These are phyloP conservation scores for Raddia guianensis DNA, from an alignment of 176 grass and related monocot species.

Conservation along the genomic window DNA sequence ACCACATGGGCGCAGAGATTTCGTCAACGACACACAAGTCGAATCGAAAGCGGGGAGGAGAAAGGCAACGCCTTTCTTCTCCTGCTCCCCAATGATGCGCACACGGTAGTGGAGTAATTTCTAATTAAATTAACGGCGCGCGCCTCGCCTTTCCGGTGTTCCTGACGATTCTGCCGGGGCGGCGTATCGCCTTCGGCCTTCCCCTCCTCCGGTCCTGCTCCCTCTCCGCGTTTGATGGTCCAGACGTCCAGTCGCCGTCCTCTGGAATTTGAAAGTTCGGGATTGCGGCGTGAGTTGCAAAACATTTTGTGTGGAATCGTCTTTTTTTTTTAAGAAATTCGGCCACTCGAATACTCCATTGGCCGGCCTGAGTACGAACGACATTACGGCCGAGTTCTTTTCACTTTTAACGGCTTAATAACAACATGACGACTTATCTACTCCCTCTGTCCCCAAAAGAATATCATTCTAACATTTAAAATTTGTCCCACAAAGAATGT, in stretches of 20 bases:
- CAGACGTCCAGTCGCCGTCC: constrained; percentile 24
- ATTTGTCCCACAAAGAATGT: no score
- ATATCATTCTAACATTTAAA: no score
- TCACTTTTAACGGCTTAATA: no score
- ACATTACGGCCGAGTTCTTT: no score
- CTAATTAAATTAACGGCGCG: background rate
- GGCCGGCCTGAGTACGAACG: no score
- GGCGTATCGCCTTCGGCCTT: no score
- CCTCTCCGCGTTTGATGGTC: background rate
- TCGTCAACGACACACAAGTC: constrained; percentile 34
- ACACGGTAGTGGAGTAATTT: no score
- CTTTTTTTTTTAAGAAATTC: no score
- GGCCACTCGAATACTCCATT: no score
- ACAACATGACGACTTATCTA: no score
- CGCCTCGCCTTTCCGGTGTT: background rate
- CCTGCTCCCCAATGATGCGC: background rate
- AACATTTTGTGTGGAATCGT: background rate
- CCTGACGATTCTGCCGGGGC: no score
- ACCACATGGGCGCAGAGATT: constrained; percentile 37
- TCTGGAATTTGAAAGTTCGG: constrained; percentile 25
- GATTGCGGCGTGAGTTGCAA: background rate
- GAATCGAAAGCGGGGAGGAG: constrained; percentile 1
- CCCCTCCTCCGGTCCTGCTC: background rate
- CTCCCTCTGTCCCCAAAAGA: no score
- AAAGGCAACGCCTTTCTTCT: background rate